phyloP scores from a whole-genome alignment of 345 rosid genomes.

The Syzygium grande region DNA sequence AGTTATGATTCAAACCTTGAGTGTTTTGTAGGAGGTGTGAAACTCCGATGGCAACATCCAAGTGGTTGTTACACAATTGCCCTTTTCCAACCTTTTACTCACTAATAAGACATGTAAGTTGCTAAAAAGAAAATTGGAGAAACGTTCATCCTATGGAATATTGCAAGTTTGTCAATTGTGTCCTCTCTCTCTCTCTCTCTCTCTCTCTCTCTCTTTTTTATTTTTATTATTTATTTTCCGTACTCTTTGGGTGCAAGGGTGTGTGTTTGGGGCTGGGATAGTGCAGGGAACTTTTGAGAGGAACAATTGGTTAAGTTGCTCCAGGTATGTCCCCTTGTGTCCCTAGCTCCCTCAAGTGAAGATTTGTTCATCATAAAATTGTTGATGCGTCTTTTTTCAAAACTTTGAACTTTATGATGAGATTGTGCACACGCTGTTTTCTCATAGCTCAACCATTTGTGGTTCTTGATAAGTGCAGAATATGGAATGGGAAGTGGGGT shows the following conservation, averaged over 20 bases:
- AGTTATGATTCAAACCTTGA: background rate
- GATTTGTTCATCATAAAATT: background rate
- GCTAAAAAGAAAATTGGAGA: background rate
- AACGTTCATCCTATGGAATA: background rate
- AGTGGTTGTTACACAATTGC: background rate
- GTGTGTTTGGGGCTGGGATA: background rate
- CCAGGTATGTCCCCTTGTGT: background rate
- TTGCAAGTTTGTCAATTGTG: background rate
- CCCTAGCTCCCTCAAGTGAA: background rate
- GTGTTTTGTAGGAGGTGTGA: background rate
- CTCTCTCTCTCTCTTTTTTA: background rate
- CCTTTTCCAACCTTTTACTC: background rate
- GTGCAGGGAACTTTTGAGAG: background rate
- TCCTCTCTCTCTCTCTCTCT: background rate
- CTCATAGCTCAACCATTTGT: background rate
- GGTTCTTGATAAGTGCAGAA: constrained; percentile 1
- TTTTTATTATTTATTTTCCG: background rate
- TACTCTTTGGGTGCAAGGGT: background rate
- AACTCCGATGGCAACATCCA: background rate
- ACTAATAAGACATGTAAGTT: background rate
- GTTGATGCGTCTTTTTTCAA: background rate
- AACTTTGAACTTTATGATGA: background rate
- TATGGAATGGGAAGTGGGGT: constrained; percentile 16
- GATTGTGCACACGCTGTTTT: background rate
- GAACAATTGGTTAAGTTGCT: background rate